Conservation (phyloP, 2,329 filamentous ascomycete genomes). For the Zymoseptoria ardabiliae region DNA sequence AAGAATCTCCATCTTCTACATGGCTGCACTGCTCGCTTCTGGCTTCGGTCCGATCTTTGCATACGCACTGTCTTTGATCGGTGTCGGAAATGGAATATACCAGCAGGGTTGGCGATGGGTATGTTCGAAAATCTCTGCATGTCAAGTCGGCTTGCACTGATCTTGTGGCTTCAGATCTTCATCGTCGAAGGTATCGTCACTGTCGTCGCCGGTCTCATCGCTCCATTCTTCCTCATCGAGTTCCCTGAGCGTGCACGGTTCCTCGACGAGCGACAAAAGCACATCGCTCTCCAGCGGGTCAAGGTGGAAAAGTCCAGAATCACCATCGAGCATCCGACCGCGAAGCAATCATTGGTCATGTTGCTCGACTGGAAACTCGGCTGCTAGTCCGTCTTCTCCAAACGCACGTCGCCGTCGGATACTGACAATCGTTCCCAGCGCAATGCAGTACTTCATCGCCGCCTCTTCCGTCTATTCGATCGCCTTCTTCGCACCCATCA, state of each 20-base stretch:
- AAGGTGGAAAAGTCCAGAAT: conserved; percentile 23
- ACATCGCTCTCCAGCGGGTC: conserved; percentile 29
- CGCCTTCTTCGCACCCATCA: conserved; percentile 72
- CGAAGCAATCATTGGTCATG: conserved; percentile 21
- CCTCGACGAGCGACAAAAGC: conserved; percentile 24
- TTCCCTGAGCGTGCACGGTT: conserved; percentile 35
- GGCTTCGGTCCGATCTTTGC: conserved; percentile 31
- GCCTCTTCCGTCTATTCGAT: conserved; percentile 57
- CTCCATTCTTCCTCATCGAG: conserved; percentile 33
- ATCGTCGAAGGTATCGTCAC: conserved; percentile 37
- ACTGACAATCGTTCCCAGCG: conserved; percentile 11
- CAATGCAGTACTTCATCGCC: conserved; percentile 27
- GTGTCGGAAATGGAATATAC: conserved; percentile 28
- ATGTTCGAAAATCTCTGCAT: not conserved
- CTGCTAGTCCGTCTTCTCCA: conserved; percentile 18
- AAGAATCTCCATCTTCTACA: conserved; percentile 39
- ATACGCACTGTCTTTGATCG: conserved; percentile 28
- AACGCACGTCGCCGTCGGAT: not conserved
- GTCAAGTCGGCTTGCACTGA: not conserved
- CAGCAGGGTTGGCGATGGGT: conserved; percentile 27
- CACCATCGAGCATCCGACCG: conserved; percentile 21
- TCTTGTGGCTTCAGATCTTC: conserved; percentile 20
- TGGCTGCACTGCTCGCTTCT: conserved; percentile 27
- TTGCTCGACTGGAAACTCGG: conserved; percentile 28
- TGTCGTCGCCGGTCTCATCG: conserved; percentile 33